Percentiles rank a stretch among this genome's conserved stretches.
phyloP scores from a whole-genome alignment of 1,284 basidiomycete species.

The Cryptococcus hybrid region DNA sequence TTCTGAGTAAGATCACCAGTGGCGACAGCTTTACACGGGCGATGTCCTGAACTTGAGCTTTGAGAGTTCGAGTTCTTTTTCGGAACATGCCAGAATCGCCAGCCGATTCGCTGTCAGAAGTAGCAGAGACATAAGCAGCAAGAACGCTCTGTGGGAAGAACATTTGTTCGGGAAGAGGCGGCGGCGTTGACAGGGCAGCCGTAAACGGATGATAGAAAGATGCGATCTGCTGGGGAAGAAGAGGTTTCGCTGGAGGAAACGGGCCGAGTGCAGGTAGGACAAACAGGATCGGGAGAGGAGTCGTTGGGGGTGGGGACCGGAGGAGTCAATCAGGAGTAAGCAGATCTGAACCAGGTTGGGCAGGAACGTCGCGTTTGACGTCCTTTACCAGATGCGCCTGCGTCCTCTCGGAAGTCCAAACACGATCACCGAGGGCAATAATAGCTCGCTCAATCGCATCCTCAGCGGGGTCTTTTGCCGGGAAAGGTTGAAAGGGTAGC shows the following conservation, averaged over 20 bases:
- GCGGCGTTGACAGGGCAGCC: conserved; percentile 22
- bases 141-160: conserved; percentile 15
- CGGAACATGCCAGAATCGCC: conserved; percentile 40
- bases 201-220: conserved; percentile 26
- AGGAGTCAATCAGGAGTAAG: conserved; percentile 27
- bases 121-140: conserved; percentile 1
- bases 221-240: conserved; percentile 8
- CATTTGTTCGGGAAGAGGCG: conserved; percentile 20
- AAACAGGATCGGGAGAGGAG: conserved; percentile 5
- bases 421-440: conserved; percentile 34
- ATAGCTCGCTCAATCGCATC: conserved; percentile 41
- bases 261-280: conserved; percentile 27
- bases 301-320: neutral
- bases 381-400: conserved; percentile 7
- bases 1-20: conserved; percentile 91
- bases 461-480: conserved; percentile 34
- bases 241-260: conserved; percentile 8
- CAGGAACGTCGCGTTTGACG: neutral
- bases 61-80: conserved; percentile 69
- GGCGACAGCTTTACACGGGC: conserved; percentile 83
- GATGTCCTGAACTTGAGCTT: conserved; percentile 87
- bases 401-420: conserved; percentile 21
- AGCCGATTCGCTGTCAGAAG: neutral
- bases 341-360: conserved; percentile 8
- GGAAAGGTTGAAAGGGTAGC: conserved; percentile 11